Percentiles rank a stretch among this genome's conserved stretches.
These are phyloP conservation scores for Persicaria maculosa DNA, from an alignment of 148 eudicot species.

Conservation along the genomic window DNA sequence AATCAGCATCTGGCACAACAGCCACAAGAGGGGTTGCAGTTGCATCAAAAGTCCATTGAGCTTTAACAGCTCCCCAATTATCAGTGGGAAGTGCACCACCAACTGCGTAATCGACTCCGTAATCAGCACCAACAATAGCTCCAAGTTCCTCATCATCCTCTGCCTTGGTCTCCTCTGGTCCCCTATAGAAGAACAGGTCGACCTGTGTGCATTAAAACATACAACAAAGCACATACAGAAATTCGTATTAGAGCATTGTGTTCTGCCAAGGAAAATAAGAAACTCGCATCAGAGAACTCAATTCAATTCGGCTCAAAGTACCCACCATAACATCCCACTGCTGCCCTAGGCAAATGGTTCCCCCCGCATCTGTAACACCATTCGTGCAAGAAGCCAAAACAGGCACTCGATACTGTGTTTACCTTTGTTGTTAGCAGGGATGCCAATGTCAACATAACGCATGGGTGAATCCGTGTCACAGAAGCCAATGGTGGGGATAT, in stretches of 20 bases:
- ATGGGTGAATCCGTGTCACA: conserved; percentile 73
- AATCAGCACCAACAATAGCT: conserved; percentile 28
- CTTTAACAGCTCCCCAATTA: conserved; percentile 17
- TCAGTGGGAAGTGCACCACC: conserved; percentile 22
- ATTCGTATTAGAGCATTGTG: neutral
- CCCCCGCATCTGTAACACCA: conserved; percentile 77
- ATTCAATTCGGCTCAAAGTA: too few relatives aligned
- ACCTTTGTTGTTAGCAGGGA: conserved; percentile 75
- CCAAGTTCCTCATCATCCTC: conserved; percentile 39
- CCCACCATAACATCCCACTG: conserved; percentile 70
- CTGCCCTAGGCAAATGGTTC: conserved; percentile 43
- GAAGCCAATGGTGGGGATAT: conserved; percentile 70
- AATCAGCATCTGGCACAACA: conserved; percentile 15
- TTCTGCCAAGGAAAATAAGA: neutral
- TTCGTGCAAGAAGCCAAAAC: conserved; percentile 62
- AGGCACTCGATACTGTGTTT: conserved; percentile 63
- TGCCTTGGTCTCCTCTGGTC: conserved; percentile 56
- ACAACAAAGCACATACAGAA: neutral
- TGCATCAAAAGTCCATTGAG: conserved; percentile 16
- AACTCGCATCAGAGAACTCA: neutral
- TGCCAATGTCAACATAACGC: conserved; percentile 67
- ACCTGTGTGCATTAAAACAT: conserved; percentile 23
- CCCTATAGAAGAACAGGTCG: conserved; percentile 58
- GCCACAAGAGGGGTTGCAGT: conserved; percentile 11
- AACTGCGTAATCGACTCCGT: conserved; percentile 22